Base-by-base conservation (phyloP, 2,329 filamentous ascomycete genomes). In the Stenocarpella maydis region DNA sequence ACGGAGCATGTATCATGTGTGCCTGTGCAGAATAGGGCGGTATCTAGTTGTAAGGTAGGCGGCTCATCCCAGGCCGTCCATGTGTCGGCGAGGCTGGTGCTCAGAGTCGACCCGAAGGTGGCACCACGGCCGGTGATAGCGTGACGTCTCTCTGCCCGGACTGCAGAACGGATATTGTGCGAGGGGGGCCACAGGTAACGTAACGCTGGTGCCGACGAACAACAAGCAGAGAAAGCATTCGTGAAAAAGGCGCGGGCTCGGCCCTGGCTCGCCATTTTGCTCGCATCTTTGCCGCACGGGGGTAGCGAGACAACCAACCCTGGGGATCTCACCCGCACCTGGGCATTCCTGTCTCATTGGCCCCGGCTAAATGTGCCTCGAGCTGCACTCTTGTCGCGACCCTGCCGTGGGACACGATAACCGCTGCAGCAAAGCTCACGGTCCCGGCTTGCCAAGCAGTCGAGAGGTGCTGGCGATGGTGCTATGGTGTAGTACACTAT, bases 271-370 rank as follows among this genome's bases (percentile, higher is more conserved):
- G 64, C 54, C 43, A 63, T 63, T 61, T 67, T 61, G 49, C 52
- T 70, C 68, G 49, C 68, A 54, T 60, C 53, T 69, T 67, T 66
- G 53, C 64, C 67, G 26, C 55, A 70, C 39, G 39, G 55, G 47
- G 52, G 43, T 34, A 60, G 64, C 68, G 54, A 69, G 66, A 45
- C 66, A n/a, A n/a, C n/a, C n/a, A n/a, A 64, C 61, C 67, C 21
- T 37, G 60, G 58, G 43, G 28, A 19, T 61, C 49, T 63, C 58
- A 63, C 19, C 58, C 58, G 58, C 39, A 47, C 55, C 43, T 60
- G 53, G 39, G 41, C 55, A 52, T 47, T 66, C 55, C 34, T 47
- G 41, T 63, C 52, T 64, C 49, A 68, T 68, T 70, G 68, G 68
- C 24, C 50, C 68, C 54, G 68, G 65, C 28, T 64, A 68, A 49